phyloP scores from a whole-genome alignment of 257 asterid species.

The Solanum peruvianum region DNA sequence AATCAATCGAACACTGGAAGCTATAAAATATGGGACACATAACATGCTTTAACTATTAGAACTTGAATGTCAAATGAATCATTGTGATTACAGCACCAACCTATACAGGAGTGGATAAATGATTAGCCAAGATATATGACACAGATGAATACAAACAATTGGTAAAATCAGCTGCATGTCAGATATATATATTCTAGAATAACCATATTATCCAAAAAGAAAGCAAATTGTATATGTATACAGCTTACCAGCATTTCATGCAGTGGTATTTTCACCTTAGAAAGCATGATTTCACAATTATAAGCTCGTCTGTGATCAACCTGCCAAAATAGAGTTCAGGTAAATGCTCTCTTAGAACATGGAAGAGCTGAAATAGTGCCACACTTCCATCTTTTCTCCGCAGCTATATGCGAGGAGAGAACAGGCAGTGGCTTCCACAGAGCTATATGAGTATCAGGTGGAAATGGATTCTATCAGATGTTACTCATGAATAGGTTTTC shows the following conservation, averaged over 20 bases:
- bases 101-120: neutral
- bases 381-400: neutral
- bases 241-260: constrained; percentile 78
- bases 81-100: neutral
- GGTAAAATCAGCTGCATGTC: neutral
- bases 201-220: neutral
- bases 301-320: constrained; percentile 87
- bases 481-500: neutral
- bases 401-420: neutral
- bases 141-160: neutral
- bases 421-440: neutral
- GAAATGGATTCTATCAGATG: neutral
- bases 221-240: neutral
- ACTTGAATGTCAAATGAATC: neutral
- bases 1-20: neutral
- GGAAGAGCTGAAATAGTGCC: neutral
- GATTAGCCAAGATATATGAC: neutral
- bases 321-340: constrained; percentile 27
- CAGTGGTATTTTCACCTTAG: constrained; percentile 82
- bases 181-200: neutral
- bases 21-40: neutral
- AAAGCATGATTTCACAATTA: constrained; percentile 94
- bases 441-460: neutral
- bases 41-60: neutral
- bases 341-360: neutral